Conservation (phyloP, 345 rosid species). For the Hibiscus syriacus region DNA sequence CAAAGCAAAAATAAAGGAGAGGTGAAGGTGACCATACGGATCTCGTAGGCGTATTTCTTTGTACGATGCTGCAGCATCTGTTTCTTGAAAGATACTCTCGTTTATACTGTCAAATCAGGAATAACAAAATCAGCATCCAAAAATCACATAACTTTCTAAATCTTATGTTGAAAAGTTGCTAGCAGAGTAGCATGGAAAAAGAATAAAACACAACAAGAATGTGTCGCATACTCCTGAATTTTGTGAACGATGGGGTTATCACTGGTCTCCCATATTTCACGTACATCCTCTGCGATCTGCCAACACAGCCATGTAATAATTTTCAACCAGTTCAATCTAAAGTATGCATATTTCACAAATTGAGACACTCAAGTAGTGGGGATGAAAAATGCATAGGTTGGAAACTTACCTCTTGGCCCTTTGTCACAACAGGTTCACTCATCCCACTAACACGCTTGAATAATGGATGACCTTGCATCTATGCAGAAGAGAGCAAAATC, state of each 20-base stretch:
- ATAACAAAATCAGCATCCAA: constrained; percentile 2
- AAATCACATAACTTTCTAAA: background rate
- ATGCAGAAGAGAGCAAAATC: constrained; percentile 3
- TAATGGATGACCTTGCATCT: constrained; percentile 71
- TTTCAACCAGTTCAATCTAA: background rate
- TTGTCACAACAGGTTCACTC: constrained; percentile 83
- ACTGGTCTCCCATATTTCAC: constrained; percentile 96
- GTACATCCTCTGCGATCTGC: constrained; percentile 88
- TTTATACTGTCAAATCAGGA: constrained; percentile 54
- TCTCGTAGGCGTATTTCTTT: constrained; percentile 84
- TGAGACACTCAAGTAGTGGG: background rate
- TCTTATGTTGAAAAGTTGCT: background rate
- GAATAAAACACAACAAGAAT: background rate
- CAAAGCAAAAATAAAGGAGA: constrained; percentile 5
- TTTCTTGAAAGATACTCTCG: constrained; percentile 76
- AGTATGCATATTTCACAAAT: background rate
- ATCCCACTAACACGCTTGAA: constrained; percentile 59
- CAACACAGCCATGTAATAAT: constrained; percentile 15
- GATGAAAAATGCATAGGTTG: background rate
- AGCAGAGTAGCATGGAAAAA: background rate
- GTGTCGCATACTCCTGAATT: constrained; percentile 77
- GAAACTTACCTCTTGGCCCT: constrained; percentile 76
- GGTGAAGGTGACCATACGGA: constrained; percentile 53
- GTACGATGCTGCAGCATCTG: constrained; percentile 75
- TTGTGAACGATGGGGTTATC: constrained; percentile 90